These are phyloP conservation scores for Thielaviopsis ethacetica DNA, from an alignment of 2,329 filamentous ascomycete genomes.

Conservation along the genomic window DNA sequence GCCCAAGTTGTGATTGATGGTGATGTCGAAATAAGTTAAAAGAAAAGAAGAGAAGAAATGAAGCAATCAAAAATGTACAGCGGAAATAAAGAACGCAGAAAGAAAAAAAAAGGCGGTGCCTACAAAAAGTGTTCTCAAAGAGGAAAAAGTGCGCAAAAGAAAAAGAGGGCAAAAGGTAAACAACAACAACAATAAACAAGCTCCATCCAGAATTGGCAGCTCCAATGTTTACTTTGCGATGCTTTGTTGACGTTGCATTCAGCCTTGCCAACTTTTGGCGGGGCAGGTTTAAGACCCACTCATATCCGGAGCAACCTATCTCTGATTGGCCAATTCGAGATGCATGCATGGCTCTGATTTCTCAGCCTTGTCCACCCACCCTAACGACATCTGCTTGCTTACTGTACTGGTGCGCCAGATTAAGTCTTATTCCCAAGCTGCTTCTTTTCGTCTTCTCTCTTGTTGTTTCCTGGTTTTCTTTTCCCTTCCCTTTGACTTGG, in stretches of 20 bases:
- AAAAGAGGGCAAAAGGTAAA: neutral
- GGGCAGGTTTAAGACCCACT: constrained; percentile 1
- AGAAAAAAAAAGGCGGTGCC: too few species aligned
- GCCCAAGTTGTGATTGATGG: neutral
- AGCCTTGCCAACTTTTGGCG: constrained; percentile 7
- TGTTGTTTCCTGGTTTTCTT: neutral
- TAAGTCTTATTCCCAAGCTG: too few species aligned
- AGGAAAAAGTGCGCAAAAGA: neutral
- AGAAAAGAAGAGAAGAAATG: neutral
- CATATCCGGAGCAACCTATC: neutral
- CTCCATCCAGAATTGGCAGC: neutral
- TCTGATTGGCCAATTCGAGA: constrained; percentile 7
- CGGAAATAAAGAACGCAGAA: neutral
- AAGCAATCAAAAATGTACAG: neutral
- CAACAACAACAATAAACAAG: neutral
- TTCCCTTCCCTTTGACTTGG: too few species aligned
- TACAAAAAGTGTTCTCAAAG: too few species aligned
- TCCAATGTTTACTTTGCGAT: neutral
- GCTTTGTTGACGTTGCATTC: constrained; percentile 1
- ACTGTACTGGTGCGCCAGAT: too few species aligned
- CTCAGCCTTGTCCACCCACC: constrained; percentile 5
- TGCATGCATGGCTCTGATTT: neutral
- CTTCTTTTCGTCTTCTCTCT: too few species aligned
- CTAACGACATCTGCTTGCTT: neutral
- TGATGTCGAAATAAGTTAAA: neutral